These are phyloP conservation scores for Endothia cerciana DNA, from an alignment of 2,329 filamentous ascomycete species.

Conservation along the genomic window DNA sequence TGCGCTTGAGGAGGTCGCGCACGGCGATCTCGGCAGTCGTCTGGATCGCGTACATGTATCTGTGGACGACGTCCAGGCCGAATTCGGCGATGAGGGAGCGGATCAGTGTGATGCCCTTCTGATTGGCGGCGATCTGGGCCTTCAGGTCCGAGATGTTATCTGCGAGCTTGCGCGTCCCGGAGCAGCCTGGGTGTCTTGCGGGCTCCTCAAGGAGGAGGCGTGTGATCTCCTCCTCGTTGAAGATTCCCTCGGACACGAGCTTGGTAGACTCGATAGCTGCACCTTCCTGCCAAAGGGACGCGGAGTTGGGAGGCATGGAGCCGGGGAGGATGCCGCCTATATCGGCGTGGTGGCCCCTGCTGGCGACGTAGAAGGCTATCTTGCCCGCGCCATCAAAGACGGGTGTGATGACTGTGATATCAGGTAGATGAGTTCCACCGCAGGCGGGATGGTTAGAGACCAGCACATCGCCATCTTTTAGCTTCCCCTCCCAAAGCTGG, in stretches of 20 bases:
- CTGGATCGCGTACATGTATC: slow-evolving; percentile 80
- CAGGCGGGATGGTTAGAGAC: slow-evolving; percentile 41
- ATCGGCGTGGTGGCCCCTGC: slow-evolving; percentile 62
- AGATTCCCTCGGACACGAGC: slow-evolving; percentile 68
- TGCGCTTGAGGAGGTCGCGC: slow-evolving; percentile 69
- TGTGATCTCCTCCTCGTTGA: slow-evolving; percentile 71
- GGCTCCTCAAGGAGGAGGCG: slow-evolving; percentile 69
- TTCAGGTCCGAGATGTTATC: slow-evolving; percentile 78
- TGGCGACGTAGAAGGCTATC: slow-evolving; percentile 57
- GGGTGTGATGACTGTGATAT: slow-evolving; percentile 44
- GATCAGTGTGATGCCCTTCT: slow-evolving; percentile 75
- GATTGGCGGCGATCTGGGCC: slow-evolving; percentile 75
- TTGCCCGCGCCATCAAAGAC: slow-evolving; percentile 47
- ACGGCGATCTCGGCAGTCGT: slow-evolving; percentile 75
- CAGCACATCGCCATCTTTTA: slow-evolving; percentile 42
- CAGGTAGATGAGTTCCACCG: slow-evolving; percentile 45
- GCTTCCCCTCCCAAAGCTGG: slow-evolving; percentile 64
- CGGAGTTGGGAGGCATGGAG: slow-evolving; percentile 73
- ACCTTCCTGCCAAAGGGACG: slow-evolving; percentile 62
- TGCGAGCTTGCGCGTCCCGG: slow-evolving; percentile 67
- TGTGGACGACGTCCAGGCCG: slow-evolving; percentile 70
- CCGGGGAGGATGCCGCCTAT: slow-evolving; percentile 69
- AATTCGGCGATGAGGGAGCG: slow-evolving; percentile 73
- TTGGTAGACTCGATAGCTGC: slow-evolving; percentile 62
- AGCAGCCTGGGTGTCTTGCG: slow-evolving; percentile 68